Base-by-base conservation (phyloP, 352 stramenopile genomes). In the Peronosclerospora sorghi region DNA sequence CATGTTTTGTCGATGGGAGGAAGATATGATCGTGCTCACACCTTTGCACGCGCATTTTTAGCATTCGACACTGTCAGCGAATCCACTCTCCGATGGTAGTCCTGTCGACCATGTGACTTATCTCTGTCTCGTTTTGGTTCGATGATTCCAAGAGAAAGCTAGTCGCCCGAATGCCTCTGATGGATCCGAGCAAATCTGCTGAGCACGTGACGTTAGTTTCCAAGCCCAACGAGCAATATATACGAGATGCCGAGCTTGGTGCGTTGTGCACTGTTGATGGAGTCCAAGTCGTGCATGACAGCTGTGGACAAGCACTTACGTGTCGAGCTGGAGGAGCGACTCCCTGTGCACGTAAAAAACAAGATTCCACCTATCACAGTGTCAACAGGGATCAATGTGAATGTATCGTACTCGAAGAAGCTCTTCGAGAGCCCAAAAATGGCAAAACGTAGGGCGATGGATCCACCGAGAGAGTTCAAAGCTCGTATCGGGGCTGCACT, bases 141-240 rank as follows among this genome's bases (percentile, higher is more conserved):
- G 5, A 36, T n/a, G 35, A 49, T 1, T 49, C 60, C 0, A 48
- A 68, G 8, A 20, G 44, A 8, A 60, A 69, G 32, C 8, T 87
- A 40, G 51, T 82, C 2, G 19, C 30, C 6, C 32, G 38, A 8
- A 53, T 78, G 15, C 38, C 46, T 12, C 36, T 48, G 5, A 43
- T 35, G 0, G 65, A 86, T 26, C 8, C 19, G 13, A 72, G 68
- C 18, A 67, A 75, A 8, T 35, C 67, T 48, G 68, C 56, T 1
- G 73, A 88, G 23, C 76, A 88, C 28, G 54, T 88, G 26, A 88
- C 76, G 2, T 28, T 88, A 9, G 82, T 62, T 45, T 88, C 76
- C 40, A 54, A 59, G 7, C 76, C 76, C 0, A 78, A 65, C 29
- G 62, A 56, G 9, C 53, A 73, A 36, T 88, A 82, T 35, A 40